Evolutionary conservation across 2,329 filamentous ascomycete genomes (phyloP), one percentile per base, ranked within the genome.

Genomic region (Ascochyta pisi): DNA sequence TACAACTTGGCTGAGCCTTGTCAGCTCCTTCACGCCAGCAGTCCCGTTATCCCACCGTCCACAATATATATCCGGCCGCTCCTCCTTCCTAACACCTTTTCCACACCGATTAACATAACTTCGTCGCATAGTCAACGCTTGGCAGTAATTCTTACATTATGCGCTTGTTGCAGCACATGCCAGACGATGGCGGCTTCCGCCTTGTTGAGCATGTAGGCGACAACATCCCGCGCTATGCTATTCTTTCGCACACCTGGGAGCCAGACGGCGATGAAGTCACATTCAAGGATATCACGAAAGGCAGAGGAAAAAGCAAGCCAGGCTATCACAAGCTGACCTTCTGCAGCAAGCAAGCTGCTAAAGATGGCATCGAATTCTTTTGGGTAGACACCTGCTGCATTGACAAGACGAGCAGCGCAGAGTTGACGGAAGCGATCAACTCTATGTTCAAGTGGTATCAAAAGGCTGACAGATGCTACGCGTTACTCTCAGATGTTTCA

Each of bases 381-480:
- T 62, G 51, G 57, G 42, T 60, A 0, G 57, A 60, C 22, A 63
- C 60, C 6, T 61, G 49, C 27, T 62, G 59, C 49, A 63, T 64
- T 19, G 51, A 64, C 23, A 60, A 62, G 29, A 43, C 47, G 3
- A 59, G 43, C 41, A 57, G 50, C 13, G 43, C 58, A 2, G 58
- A 63, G 29, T 39, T 60, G 6, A 4, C 15, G 7, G 33, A 35
- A 10, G 33, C 33, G 5, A 35, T 35, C 8, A 62, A 58, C 27
- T 62, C 60, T 3, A 63, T 63, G 60, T 63, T 63, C 9, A 38
- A 48, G 10, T 63, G 60, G 60, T 63, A 63, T 2, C 50, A 50
- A n/a, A 56, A 50, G 0, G 46, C 60, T 0, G 1, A 22, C 0
- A 60, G 12, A 13, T 63, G 60, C 7, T 63, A 63, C 7, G 60